phyloP scores from a whole-genome alignment of 345 rosid species.

The Eucalyptus marginata region DNA sequence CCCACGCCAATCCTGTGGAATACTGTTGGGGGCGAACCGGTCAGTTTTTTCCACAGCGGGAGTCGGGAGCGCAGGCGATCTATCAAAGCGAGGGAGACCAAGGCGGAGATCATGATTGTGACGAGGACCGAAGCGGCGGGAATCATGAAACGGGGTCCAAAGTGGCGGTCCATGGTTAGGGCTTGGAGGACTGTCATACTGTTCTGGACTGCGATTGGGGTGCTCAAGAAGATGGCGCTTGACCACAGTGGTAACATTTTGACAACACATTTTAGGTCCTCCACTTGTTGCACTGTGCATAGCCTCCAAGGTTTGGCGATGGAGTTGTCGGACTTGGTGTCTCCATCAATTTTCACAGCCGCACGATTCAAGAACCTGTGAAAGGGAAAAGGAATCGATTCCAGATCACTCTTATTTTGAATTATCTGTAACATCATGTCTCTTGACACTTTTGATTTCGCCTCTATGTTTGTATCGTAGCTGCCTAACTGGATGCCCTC shows the following conservation, averaged over 20 bases:
- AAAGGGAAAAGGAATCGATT: not conserved
- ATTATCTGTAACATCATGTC: not conserved
- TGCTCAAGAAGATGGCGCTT: conserved; percentile 10
- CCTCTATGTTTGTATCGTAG: not conserved
- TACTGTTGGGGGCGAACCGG: not conserved
- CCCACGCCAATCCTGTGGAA: conserved; percentile 33
- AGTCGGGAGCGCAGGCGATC: conserved; percentile 15
- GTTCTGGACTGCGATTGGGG: conserved; percentile 7
- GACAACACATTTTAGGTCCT: conserved; percentile 36
- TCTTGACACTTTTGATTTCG: not conserved
- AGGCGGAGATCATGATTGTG: not conserved
- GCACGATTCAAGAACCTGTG: conserved; percentile 30
- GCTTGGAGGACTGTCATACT: conserved; percentile 36
- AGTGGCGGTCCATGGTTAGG: conserved; percentile 25
- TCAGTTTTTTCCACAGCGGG: conserved; percentile 15
- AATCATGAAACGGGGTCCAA: conserved; percentile 26
- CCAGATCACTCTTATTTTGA: not conserved
- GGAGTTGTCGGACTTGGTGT: conserved; percentile 6
- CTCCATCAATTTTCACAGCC: conserved; percentile 27
- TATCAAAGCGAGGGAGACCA: conserved; percentile 8
- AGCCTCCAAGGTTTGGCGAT: conserved; percentile 28
- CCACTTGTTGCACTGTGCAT: conserved; percentile 48
- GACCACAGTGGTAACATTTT: conserved; percentile 29
- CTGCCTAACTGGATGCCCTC: not conserved
- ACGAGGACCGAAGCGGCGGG: conserved; percentile 33